Base-by-base conservation (phyloP, 2,329 filamentous ascomycete genomes). In the Aspergillus versicolor region DNA sequence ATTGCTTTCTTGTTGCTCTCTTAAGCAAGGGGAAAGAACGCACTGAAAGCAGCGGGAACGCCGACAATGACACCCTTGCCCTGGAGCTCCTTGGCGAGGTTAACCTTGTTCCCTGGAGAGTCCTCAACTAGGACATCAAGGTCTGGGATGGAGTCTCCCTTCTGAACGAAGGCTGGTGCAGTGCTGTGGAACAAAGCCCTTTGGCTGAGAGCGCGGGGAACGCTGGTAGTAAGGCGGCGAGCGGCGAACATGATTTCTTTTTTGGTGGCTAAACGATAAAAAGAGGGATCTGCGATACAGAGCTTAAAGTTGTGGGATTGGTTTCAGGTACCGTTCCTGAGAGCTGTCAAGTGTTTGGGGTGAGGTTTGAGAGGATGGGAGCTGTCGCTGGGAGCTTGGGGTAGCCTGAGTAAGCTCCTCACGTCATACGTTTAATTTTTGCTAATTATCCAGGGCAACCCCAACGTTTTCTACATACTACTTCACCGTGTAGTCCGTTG, bases 31-130 rank as follows among this genome's bases (percentile, higher is more conserved):
- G 32, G 22, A 13, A 38, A 41, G 30, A 22, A 51, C 81, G 60
- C 73, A 80, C 82, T 84, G 76, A 91, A 93, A 54, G 90, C 90
- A 50, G 88, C 90, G 1, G 91, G 91, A 30, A 94, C 89, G 61
- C 91, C 91, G 65, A 97, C 83, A 71, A 97, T 88, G 67, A 97
- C 77, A 57, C 90, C 91, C 70, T 91, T 89, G 62, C 84, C 86
- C 61, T 81, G 81, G 60, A 95, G 82, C 79, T 95, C 91, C 62
- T 88, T 83, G 65, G 89, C 85, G 58, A 97, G 82, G 77, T 91
- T 93, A 75, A 97, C 86, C 77, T 92, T 94, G 83, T 92, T 95
- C 60, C 90, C 91, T 1, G 93, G 93, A n/a, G 89, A 92, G 76
- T 84, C 83, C 78, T 97, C 90, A 63, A 87, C 88, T 65, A 96